These are phyloP conservation scores for Cladosporium sp. DNA, from an alignment of 2,329 filamentous ascomycete genomes.

Conservation along the genomic window DNA sequence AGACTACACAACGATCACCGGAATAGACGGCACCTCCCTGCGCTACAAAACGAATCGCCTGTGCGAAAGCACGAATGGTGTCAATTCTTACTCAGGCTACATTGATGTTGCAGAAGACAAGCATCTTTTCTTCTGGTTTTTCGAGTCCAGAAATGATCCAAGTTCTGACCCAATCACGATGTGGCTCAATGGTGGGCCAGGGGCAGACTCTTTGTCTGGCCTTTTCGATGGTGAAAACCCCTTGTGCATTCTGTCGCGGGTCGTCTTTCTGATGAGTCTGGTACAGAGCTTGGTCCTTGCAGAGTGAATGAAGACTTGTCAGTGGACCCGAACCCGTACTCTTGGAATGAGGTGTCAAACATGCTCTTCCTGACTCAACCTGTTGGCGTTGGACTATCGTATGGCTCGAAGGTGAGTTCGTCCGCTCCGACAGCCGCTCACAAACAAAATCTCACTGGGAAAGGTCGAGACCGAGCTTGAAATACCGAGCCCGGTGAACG, in stretches of 20 bases:
- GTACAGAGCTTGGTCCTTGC: constrained; percentile 35
- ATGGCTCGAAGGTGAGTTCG: constrained; percentile 49
- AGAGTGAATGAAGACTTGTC: constrained; percentile 42
- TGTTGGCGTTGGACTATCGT: constrained; percentile 56
- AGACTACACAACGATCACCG: not conserved
- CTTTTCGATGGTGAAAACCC: constrained; percentile 27
- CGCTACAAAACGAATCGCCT: constrained; percentile 57
- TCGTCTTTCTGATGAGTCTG: not conserved
- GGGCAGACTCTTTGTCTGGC: constrained; percentile 49
- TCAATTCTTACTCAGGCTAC: constrained; percentile 55
- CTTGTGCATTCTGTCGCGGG: too few species aligned
- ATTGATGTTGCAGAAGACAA: constrained; percentile 50
- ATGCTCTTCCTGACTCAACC: constrained; percentile 70
- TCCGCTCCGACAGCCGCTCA: constrained; percentile 56
- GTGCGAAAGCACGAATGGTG: constrained; percentile 52
- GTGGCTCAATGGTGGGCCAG: constrained; percentile 60
- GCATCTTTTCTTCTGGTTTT: constrained; percentile 56
- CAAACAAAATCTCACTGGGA: not conserved
- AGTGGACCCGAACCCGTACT: constrained; percentile 57
- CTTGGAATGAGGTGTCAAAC: constrained; percentile 61
- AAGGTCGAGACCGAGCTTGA: not conserved
- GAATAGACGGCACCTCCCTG: constrained; percentile 35
- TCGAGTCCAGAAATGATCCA: constrained; percentile 51
- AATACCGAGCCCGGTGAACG: constrained; percentile 36
- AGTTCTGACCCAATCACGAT: constrained; percentile 53